phyloP scores from a whole-genome alignment of 1,284 basidiomycete genomes.

The Athelia psychrophila region DNA sequence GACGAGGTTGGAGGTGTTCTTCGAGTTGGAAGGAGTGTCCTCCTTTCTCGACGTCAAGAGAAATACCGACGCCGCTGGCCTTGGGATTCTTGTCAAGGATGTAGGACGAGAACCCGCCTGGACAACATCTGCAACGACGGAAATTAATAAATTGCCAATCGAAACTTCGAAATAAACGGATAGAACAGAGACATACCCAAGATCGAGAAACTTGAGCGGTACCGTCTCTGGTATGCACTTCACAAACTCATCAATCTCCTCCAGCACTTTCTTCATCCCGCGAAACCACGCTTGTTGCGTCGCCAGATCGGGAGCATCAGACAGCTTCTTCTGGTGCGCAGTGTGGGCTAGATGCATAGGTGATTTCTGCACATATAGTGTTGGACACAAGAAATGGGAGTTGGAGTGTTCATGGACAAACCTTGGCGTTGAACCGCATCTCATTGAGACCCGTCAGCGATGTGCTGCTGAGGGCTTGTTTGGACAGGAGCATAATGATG shows the following conservation, averaged over 20 bases:
- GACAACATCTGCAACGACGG: constrained; percentile 25
- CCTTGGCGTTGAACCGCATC: too few relatives aligned
- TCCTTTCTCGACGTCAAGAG: constrained; percentile 19
- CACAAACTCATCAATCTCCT: background rate
- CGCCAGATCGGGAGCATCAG: background rate
- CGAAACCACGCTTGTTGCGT: background rate
- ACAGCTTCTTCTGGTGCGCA: background rate
- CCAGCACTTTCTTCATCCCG: background rate
- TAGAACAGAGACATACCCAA: background rate
- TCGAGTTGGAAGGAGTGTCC: constrained; percentile 23
- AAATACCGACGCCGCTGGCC: constrained; percentile 26
- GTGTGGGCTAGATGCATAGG: too few relatives aligned
- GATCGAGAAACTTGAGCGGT: background rate
- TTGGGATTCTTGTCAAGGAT: constrained; percentile 22
- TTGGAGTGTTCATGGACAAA: too few relatives aligned
- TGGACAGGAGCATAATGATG: too few relatives aligned
- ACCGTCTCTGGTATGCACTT: background rate
- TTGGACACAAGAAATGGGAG: too few relatives aligned
- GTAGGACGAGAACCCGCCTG: constrained; percentile 30
- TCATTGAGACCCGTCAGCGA: too few relatives aligned
- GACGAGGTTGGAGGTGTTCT: constrained; percentile 12
- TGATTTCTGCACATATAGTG: too few relatives aligned
- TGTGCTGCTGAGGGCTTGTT: too few relatives aligned
- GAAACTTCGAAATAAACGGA: background rate
- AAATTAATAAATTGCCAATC: background rate